phyloP scores from a whole-genome alignment of 495 filamentous ascomycete genomes.

The Xylaria flabelliformis region DNA sequence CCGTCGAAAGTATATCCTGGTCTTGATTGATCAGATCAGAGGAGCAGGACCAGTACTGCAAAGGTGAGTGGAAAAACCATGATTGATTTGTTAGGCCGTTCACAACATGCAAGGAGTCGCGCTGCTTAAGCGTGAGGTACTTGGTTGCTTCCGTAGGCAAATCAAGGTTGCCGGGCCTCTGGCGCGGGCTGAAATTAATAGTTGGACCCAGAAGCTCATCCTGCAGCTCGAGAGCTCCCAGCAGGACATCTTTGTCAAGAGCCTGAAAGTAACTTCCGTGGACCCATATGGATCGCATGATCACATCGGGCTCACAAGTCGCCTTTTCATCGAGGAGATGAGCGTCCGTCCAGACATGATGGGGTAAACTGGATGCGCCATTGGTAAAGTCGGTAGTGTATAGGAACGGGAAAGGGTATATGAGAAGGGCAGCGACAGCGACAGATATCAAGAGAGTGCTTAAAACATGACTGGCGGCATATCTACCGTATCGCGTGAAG shows the following conservation, averaged over 20 bases:
- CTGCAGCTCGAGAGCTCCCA: conserved; percentile 68
- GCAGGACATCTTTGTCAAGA: conserved; percentile 64
- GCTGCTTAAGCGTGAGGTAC: conserved; percentile 47
- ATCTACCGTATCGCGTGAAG: conserved; percentile 68
- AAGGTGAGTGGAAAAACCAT: conserved; percentile 73
- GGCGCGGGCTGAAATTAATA: conserved; percentile 55
- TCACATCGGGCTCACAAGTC: conserved; percentile 54
- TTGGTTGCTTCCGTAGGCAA: conserved; percentile 32
- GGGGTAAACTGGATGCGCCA: conserved; percentile 66
- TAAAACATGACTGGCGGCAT: conserved; percentile 70
- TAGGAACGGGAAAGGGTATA: conserved; percentile 72
- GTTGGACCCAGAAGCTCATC: conserved; percentile 62
- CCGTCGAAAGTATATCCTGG: conserved; percentile 64
- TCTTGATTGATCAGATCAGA: conserved; percentile 60
- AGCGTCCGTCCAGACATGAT: conserved; percentile 79
- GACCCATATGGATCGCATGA: conserved; percentile 65
- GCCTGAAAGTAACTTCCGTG: conserved; percentile 74
- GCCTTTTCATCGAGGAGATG: conserved; percentile 56
- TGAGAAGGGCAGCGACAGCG: conserved; percentile 64
- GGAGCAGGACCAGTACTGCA: conserved; percentile 77
- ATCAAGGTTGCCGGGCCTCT: conserved; percentile 29
- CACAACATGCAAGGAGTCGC: conserved; percentile 56
- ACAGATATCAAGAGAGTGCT: conserved; percentile 68
- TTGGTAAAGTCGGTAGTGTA: conserved; percentile 67
- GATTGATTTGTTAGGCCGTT: conserved; percentile 60